Evolutionary conservation across 495 filamentous ascomycete genomes (phyloP).

Genomic region (Trichoderma orchidacearum): DNA sequence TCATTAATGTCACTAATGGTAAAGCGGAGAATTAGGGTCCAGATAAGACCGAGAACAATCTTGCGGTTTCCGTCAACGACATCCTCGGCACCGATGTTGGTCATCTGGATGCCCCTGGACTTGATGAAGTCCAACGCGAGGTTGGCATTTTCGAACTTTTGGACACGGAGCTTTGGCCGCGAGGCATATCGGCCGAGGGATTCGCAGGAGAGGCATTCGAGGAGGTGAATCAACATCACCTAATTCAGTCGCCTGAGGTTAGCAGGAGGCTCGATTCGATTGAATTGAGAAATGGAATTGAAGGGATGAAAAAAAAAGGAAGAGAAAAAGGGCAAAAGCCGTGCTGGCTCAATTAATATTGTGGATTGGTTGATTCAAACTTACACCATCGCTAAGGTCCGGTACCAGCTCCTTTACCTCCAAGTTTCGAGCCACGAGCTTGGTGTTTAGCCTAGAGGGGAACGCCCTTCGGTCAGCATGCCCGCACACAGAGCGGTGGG

Average conservation of each 20-base stretch:
- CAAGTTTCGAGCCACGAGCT: slow-evolving; percentile 62
- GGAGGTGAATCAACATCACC: slow-evolving; percentile 89
- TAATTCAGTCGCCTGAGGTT: slow-evolving; percentile 16
- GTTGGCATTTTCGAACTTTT: slow-evolving; percentile 98
- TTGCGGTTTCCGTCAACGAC: slow-evolving; percentile 96
- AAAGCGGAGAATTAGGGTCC: slow-evolving; percentile 93
- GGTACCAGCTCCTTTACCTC: slow-evolving; percentile 69
- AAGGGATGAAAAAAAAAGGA: background rate
- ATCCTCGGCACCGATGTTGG: slow-evolving; percentile 96
- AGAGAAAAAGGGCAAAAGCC: too few species aligned
- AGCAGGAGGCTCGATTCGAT: background rate
- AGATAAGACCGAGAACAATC: slow-evolving; percentile 92
- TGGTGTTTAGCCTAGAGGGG: slow-evolving; percentile 74
- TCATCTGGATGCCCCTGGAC: slow-evolving; percentile 83
- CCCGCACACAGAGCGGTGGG: background rate
- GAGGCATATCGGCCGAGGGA: slow-evolving; percentile 94
- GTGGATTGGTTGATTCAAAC: slow-evolving; percentile 14
- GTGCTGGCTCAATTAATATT: background rate
- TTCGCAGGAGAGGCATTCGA: slow-evolving; percentile 87
- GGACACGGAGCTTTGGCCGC: slow-evolving; percentile 87
- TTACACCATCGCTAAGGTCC: slow-evolving; percentile 86
- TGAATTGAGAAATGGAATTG: background rate
- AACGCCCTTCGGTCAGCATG: slow-evolving; percentile 11
- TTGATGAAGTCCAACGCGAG: slow-evolving; percentile 87
- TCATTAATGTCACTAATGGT: slow-evolving; percentile 98